Percentiles rank a stretch among this genome's conserved stretches.
These are phyloP conservation scores for Teratosphaeria nubilosa DNA, from an alignment of 2,329 filamentous ascomycete species.

Conservation along the genomic window DNA sequence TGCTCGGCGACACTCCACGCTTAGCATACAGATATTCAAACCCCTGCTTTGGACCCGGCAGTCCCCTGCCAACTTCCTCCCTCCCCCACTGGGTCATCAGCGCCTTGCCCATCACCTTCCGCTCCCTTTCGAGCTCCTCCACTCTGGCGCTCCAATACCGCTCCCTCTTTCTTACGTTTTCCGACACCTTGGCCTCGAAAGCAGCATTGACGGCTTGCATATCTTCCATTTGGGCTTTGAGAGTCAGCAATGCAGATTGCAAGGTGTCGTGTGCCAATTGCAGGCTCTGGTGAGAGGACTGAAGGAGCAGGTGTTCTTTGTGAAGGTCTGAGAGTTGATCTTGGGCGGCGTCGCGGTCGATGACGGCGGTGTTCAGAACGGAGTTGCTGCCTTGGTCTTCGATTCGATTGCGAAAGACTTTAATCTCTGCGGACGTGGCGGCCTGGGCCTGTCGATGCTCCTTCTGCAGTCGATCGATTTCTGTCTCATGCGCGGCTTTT, in stretches of 20 bases:
- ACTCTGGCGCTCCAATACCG: slow-evolving; percentile 13
- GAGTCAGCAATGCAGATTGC: slow-evolving; percentile 1
- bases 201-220: slow-evolving; percentile 10
- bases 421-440: not conserved
- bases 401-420: slow-evolving; percentile 8
- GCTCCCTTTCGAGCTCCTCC: slow-evolving; percentile 20
- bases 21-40: slow-evolving; percentile 24
- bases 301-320: not conserved
- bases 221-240: slow-evolving; percentile 1
- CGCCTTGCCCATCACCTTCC: slow-evolving; percentile 32
- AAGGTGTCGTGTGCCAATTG: not conserved
- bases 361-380: slow-evolving; percentile 15
- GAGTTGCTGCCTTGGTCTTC: slow-evolving; percentile 13
- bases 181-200: slow-evolving; percentile 14
- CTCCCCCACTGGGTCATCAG: slow-evolving; percentile 79
- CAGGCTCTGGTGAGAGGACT: slow-evolving; percentile 1
- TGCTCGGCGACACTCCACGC: not conserved
- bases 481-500: slow-evolving; percentile 12
- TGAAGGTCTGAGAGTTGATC: slow-evolving; percentile 7
- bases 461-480: slow-evolving; percentile 10
- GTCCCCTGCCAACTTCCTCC: slow-evolving; percentile 25
- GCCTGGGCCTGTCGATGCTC: slow-evolving; percentile 5
- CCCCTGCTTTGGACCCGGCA: slow-evolving; percentile 16
- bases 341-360: slow-evolving; percentile 19
- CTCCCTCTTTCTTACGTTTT: slow-evolving; percentile 15